Percentiles rank a stretch among this genome's conserved stretches.
These are phyloP conservation scores for Colletotrichum spinosum DNA, from an alignment of 2,329 filamentous ascomycete genomes.

Conservation along the genomic window DNA sequence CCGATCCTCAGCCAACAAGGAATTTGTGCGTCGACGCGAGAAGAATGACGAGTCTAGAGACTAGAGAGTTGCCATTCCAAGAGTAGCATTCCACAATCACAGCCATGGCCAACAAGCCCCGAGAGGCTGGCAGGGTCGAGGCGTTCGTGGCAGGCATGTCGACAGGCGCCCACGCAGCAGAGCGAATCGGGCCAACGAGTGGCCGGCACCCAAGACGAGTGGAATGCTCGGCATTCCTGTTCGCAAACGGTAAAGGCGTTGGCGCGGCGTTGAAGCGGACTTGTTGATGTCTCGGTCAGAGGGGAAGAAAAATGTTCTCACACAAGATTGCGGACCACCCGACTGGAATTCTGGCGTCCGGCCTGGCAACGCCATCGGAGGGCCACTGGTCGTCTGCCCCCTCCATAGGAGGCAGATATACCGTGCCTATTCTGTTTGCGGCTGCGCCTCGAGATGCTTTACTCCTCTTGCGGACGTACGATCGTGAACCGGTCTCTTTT, in stretches of 20 bases:
- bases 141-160: background rate
- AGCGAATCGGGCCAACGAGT: background rate
- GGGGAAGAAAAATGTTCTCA: background rate
- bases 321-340: conserved; percentile 14
- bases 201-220: background rate
- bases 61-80: conserved; percentile 22
- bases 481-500: conserved; percentile 5
- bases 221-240: conserved; percentile 10
- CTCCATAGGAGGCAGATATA: conserved; percentile 7
- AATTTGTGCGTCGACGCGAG: background rate
- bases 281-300: conserved; percentile 32
- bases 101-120: conserved; percentile 7
- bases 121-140: background rate
- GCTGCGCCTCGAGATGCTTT: background rate
- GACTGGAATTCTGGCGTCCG: conserved; percentile 17
- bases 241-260: conserved; percentile 30
- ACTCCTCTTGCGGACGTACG: conserved; percentile 27
- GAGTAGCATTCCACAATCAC: conserved; percentile 20
- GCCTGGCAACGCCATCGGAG: conserved; percentile 1
- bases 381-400: background rate
- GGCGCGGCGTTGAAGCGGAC: conserved; percentile 21
- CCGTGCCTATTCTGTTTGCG: conserved; percentile 14
- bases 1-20: background rate
- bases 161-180: background rate
- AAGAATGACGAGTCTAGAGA: conserved; percentile 11